These are phyloP conservation scores for Boletus eberwhitei DNA, from an alignment of 768 basidiomycete species.

Conservation along the genomic window DNA sequence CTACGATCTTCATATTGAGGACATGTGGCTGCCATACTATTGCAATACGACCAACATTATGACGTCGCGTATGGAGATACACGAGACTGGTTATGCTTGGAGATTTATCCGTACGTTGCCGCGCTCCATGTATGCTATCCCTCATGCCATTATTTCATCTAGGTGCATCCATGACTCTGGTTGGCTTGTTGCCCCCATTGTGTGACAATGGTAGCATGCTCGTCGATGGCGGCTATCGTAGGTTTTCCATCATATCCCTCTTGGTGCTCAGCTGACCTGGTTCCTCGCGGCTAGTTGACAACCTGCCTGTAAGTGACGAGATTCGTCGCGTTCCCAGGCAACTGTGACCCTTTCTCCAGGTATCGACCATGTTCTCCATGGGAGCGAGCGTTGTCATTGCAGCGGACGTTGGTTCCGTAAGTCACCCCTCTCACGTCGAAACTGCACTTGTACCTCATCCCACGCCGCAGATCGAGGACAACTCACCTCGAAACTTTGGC, in stretches of 20 bases:
- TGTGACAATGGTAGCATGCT: constrained; percentile 93
- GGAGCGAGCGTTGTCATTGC: constrained; percentile 91
- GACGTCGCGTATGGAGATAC: constrained; percentile 94
- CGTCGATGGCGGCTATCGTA: constrained; percentile 87
- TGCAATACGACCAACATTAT: constrained; percentile 98
- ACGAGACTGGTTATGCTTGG: constrained; percentile 99
- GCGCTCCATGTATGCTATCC: neutral
- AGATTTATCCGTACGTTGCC: constrained; percentile 69
- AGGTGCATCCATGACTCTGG: constrained; percentile 97
- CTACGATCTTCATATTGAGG: constrained; percentile 91
- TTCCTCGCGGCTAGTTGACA: constrained; percentile 59
- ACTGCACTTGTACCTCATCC: neutral
- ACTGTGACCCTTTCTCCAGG: constrained; percentile 42
- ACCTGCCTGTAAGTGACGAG: constrained; percentile 64
- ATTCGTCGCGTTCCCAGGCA: neutral
- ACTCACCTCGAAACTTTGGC: constrained; percentile 90
- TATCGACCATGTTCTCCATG: constrained; percentile 87
- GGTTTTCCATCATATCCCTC: constrained; percentile 26
- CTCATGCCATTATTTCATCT: constrained; percentile 9
- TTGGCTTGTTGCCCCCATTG: constrained; percentile 90
- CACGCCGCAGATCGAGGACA: constrained; percentile 70
- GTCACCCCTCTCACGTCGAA: constrained; percentile 24
- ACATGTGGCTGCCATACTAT: constrained; percentile 99
- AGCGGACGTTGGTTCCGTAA: constrained; percentile 85
- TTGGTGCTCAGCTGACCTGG: constrained; percentile 9